Base-by-base conservation (phyloP, 305 asterid genomes). In the Fraxinus xanthoxyloides region DNA sequence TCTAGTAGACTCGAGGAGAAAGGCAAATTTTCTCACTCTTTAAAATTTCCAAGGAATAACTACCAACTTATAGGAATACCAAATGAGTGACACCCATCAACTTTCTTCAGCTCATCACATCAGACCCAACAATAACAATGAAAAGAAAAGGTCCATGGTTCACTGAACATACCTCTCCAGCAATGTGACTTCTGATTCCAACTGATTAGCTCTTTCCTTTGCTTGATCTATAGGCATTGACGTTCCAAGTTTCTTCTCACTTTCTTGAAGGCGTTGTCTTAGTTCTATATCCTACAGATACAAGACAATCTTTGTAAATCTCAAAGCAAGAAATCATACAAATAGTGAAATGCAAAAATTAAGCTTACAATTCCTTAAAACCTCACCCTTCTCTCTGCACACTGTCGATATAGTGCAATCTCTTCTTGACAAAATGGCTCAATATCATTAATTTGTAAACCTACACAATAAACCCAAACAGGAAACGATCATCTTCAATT, bases 401-500 rank as follows among this genome's bases (percentile, higher is more conserved):
- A 95, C 85, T 94, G 91, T 74, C 83, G 84, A 80, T 94, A 94
- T n/a, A 96, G 74, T 30, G 91, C 94, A 85, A 96, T 92, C 90
- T 96, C 99, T 23, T 96, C 99, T 88, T 96, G 99, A 87, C 98
- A 96, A 86, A 96, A 94, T 54, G 99, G 99, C 92, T 94, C 99
- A 36, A 93, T 89, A 75, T 95, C 99, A 85, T 95, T 93, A 83
- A 95, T 92, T 79, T 94, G 99, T 81, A 95, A 90, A 81, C 98
- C 98, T 95, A 76, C 3, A 63, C 65, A 51, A 75, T 19, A 46
- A 46, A 36, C 69, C 65, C 15, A n/a, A 46, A 80, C 13, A 77
- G 24, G 38, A 75, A 65, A 63, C 26, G 6, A 80, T 61, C 32
- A 81, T 43, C 48, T 73, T 81, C 67, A 75, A n/a, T 17, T 48